Percentiles rank a stretch among this genome's conserved stretches.
Evolutionary conservation across 1,284 basidiomycete species (phyloP).

Genomic region (Termitomyces sp.): DNA sequence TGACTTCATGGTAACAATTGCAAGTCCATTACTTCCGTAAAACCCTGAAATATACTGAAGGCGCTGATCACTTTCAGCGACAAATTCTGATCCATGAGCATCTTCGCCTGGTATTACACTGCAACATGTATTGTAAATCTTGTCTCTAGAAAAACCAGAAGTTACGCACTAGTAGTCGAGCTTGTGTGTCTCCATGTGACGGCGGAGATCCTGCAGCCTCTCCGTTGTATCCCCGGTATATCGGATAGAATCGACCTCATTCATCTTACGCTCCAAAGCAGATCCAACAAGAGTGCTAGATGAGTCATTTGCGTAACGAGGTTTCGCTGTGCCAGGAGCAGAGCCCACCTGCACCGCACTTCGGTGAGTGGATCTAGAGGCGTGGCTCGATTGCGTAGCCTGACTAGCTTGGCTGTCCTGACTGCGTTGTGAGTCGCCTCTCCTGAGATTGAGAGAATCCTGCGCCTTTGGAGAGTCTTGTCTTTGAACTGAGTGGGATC

Average conservation of each 20-base stretch:
- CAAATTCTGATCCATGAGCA: constrained; percentile 87
- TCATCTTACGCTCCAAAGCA: constrained; percentile 60
- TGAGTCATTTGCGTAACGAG: constrained; percentile 52
- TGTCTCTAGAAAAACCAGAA: constrained; percentile 9
- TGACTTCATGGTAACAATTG: constrained; percentile 62
- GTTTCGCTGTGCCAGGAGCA: constrained; percentile 9
- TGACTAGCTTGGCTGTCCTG: constrained; percentile 21
- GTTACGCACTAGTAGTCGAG: constrained; percentile 81
- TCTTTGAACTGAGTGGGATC: constrained; percentile 13
- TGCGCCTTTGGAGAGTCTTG: constrained; percentile 21
- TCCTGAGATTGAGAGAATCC: constrained; percentile 22
- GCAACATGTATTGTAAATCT: constrained; percentile 22
- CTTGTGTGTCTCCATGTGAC: constrained; percentile 67
- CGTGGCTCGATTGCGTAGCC: constrained; percentile 23
- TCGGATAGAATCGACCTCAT: constrained; percentile 51
- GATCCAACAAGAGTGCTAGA: constrained; percentile 69
- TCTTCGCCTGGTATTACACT: constrained; percentile 75
- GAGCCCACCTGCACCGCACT: constrained; percentile 14
- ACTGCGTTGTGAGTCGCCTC: constrained; percentile 24
- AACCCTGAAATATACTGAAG: constrained; percentile 87
- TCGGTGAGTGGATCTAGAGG: constrained; percentile 21
- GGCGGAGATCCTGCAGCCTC: constrained; percentile 62
- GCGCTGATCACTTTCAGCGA: constrained; percentile 76
- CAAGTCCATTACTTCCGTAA: constrained; percentile 81
- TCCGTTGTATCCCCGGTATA: constrained; percentile 53